phyloP scores from a whole-genome alignment of 1,284 basidiomycete species.

The Kwoniella shivajii region DNA sequence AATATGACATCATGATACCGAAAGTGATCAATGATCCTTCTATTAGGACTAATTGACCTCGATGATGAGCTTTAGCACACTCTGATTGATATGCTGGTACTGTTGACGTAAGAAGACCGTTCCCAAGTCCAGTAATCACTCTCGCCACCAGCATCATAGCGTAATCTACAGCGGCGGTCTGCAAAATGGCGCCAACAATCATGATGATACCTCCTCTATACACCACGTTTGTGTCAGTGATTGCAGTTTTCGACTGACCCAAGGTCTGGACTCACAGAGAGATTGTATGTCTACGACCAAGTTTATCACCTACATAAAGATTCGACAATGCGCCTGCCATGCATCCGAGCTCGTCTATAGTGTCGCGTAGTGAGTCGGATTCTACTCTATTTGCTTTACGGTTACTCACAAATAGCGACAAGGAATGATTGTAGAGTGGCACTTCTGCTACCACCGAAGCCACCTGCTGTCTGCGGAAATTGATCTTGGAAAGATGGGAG shows the following conservation, averaged over 20 bases:
- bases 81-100: conserved; percentile 53
- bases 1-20: conserved; percentile 41
- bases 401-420: conserved; percentile 47
- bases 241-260: not conserved
- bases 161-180: conserved; percentile 49
- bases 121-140: conserved; percentile 49
- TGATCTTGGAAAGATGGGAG: conserved; percentile 29
- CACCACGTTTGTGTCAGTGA: not conserved
- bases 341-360: conserved; percentile 52
- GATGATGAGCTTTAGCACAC: conserved; percentile 52
- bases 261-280: conserved; percentile 15
- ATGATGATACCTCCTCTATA: conserved; percentile 45
- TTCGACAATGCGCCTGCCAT: conserved; percentile 53
- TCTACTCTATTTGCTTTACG: too few relatives aligned
- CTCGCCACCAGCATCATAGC: conserved; percentile 55
- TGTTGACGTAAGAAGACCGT: conserved; percentile 54
- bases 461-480: conserved; percentile 37
- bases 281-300: conserved; percentile 45
- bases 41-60: conserved; percentile 55
- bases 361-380: not conserved
- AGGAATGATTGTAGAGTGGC: conserved; percentile 46
- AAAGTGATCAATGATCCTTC: conserved; percentile 47
- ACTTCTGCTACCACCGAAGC: conserved; percentile 23
- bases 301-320: conserved; percentile 50
- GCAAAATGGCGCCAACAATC: conserved; percentile 55